Evolutionary conservation across 73 alveolate genomes (phyloP).

Genomic region (Tetrahymena malaccensis): DNA sequence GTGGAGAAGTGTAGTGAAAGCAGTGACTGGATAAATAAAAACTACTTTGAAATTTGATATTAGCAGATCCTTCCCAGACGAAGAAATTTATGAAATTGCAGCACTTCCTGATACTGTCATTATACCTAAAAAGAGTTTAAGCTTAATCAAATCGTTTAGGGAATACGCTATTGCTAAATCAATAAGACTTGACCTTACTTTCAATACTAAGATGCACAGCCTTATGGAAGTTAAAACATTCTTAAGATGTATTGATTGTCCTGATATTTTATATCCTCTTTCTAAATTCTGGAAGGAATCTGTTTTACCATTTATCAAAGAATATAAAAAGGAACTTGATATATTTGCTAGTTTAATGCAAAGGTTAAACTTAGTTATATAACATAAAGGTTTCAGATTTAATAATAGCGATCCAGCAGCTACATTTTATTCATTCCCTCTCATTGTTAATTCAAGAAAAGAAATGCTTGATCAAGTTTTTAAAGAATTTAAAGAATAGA

Average conservation of each 20-base stretch:
- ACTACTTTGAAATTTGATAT: constrained; percentile 6
- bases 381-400: background rate
- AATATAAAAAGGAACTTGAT: background rate
- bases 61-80: background rate
- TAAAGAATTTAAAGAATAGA: background rate
- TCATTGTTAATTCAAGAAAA: background rate
- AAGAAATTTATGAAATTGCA: background rate
- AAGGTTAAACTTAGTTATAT: background rate
- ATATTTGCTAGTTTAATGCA: background rate
- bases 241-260: constrained; percentile 27
- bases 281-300: constrained; percentile 24
- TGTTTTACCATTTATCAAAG: background rate
- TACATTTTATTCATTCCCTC: background rate
- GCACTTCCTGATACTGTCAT: constrained; percentile 25
- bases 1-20: constrained; percentile 37
- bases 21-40: constrained; percentile 13
- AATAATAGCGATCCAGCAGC: background rate
- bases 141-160: constrained; percentile 7
- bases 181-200: background rate
- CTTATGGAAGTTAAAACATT: constrained; percentile 26
- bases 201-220: constrained; percentile 11
- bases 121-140: constrained; percentile 12
- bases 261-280: background rate
- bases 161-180: constrained; percentile 31
- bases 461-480: background rate